These are phyloP conservation scores for Monilinia vaccinii-corymbosi DNA, from an alignment of 2,329 filamentous ascomycete genomes.

Conservation along the genomic window DNA sequence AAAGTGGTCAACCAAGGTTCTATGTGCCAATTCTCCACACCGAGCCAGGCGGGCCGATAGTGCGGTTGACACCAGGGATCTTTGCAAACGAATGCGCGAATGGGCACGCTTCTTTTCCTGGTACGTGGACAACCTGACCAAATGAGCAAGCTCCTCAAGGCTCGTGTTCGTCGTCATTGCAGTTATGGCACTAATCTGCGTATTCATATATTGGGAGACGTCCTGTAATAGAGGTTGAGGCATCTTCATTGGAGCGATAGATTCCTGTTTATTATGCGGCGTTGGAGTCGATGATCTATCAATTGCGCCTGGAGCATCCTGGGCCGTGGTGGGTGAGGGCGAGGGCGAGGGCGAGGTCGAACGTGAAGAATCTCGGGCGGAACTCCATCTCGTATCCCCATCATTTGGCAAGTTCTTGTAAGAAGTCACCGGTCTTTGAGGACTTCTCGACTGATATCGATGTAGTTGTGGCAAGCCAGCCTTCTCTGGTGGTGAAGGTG, in stretches of 20 bases:
- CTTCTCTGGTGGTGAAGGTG: constrained; percentile 44
- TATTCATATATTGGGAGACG: constrained; percentile 56
- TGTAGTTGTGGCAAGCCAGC: constrained; percentile 40
- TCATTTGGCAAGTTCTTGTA: constrained; percentile 36
- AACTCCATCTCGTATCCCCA: constrained; percentile 36
- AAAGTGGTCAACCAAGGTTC: constrained; percentile 70
- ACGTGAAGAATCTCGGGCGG: constrained; percentile 17
- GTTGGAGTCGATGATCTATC: constrained; percentile 13
- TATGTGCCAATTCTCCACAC: constrained; percentile 65
- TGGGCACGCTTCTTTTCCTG: constrained; percentile 72
- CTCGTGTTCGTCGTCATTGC: constrained; percentile 58
- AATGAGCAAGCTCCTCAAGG: constrained; percentile 67
- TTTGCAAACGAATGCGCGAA: constrained; percentile 63
- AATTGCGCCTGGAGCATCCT: constrained; percentile 27
- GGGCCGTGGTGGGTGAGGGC: constrained; percentile 20
- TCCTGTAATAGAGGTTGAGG: constrained; percentile 51
- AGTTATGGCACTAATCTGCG: constrained; percentile 39
- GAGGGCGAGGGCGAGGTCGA: not conserved
- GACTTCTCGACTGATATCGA: constrained; percentile 46
- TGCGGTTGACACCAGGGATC: constrained; percentile 65
- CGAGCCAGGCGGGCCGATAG: constrained; percentile 65
- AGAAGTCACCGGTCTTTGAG: constrained; percentile 39
- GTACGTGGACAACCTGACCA: constrained; percentile 69
- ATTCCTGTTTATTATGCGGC: constrained; percentile 11
- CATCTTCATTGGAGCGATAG: constrained; percentile 20